Evolutionary conservation across 129 eudicot species (phyloP), one percentile per base, ranked within the genome.

Genomic region (Lonicera japonica): DNA sequence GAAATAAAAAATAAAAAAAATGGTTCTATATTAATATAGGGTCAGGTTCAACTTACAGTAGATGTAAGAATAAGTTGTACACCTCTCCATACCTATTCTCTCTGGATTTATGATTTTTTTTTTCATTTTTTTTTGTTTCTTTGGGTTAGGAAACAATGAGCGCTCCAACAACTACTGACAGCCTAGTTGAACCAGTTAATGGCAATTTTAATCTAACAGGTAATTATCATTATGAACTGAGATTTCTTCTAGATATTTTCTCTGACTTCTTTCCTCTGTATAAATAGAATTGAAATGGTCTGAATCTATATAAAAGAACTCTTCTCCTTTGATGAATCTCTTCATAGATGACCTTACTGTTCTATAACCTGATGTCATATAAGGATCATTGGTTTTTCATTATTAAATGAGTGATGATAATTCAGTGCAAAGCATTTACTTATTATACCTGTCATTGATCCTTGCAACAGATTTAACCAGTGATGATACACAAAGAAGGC

Each of bases 111-210:
- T 29, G 36, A 29, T 29, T 29, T 6, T 29, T 29, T 29, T 29
- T 29, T 29, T 48, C n/a, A 13, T 21, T 20, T 25, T 13, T 77
- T 18, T 58, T 11, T 0, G 53, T 70, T 50, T 19, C n/a, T 25
- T 68, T 57, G 61, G 48, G 56, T 25, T 67, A 89, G 97, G 82
- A 61, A 54, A 72, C 68, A 54, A 29, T 39, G 20, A 68, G 65
- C 48, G 53, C 22, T 36, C 60, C 71, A n/a, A 67, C 64, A 54
- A 59, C 69, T 57, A 51, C 14, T 45, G 15, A 61, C 54, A 63
- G 63, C 51, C 70, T 25, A 62, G 75, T 58, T 40, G 79, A 73
- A 67, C 78, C 24, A 11, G 63, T 43, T 63, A 64, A 54, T 53
- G 46, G 47, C 12, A 51, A 69, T 52, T 52, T 11, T 52, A 46